phyloP scores from a whole-genome alignment of 2,329 filamentous ascomycete species.

The Laburnicola sp. region DNA sequence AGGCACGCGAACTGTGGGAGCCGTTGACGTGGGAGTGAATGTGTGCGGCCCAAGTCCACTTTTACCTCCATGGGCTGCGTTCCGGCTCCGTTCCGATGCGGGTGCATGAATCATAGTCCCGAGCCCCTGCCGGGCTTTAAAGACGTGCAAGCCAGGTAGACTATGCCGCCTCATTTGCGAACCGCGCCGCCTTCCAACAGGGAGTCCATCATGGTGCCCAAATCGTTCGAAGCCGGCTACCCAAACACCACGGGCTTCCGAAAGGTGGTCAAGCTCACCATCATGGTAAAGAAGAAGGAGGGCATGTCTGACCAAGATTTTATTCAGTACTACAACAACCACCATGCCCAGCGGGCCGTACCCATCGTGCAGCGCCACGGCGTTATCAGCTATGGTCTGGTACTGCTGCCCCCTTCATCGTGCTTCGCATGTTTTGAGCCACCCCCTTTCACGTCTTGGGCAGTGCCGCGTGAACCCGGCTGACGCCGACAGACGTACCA shows the following conservation, averaged over 20 bases:
- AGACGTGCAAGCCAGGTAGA: not conserved
- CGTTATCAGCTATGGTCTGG: constrained; percentile 51
- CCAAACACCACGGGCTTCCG: constrained; percentile 50
- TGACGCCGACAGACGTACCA: constrained; percentile 48
- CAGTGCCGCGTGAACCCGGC: not conserved
- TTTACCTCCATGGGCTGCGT: not conserved
- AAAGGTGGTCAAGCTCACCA: constrained; percentile 52
- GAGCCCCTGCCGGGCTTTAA: not conserved
- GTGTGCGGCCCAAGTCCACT: too few species aligned
- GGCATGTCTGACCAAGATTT: constrained; percentile 51
- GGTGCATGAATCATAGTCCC: not conserved
- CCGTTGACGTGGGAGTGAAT: not conserved
- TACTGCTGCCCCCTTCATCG: constrained; percentile 24
- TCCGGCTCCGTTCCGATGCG: constrained; percentile 9
- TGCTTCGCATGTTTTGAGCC: not conserved
- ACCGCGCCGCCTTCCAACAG: not conserved
- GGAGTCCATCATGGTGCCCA: constrained; percentile 45
- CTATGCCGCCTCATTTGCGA: not conserved
- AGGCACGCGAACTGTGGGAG: not conserved
- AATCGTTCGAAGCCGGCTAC: constrained; percentile 52
- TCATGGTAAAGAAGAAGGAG: constrained; percentile 52
- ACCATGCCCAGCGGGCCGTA: constrained; percentile 50
- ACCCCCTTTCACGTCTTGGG: not conserved
- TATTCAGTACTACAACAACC: constrained; percentile 51
- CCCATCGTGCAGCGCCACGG: constrained; percentile 50